These are phyloP conservation scores for Penicillium odoratum DNA, from an alignment of 495 filamentous ascomycete species.

Conservation along the genomic window DNA sequence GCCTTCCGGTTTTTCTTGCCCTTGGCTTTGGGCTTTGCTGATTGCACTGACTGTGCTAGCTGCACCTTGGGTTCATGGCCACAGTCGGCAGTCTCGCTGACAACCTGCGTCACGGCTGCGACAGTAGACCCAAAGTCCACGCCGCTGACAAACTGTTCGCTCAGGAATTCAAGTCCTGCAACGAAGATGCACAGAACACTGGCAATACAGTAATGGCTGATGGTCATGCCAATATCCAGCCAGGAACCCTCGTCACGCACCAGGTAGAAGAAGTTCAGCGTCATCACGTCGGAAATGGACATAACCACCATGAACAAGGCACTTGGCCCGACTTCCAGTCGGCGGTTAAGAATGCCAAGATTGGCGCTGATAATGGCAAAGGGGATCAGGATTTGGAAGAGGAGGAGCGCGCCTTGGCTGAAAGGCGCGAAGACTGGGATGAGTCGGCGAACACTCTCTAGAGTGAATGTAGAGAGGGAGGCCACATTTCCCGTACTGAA, in stretches of 20 bases:
- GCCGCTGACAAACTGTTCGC: constrained; percentile 79
- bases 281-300: constrained; percentile 87
- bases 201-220: constrained; percentile 91
- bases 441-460: constrained; percentile 89
- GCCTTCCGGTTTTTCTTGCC: constrained; percentile 16
- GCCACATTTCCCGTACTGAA: constrained; percentile 98
- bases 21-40: constrained; percentile 10
- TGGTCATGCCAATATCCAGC: constrained; percentile 96
- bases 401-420: constrained; percentile 80
- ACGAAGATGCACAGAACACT: constrained; percentile 90
- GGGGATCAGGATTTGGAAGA: constrained; percentile 89
- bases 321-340: constrained; percentile 74
- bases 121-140: constrained; percentile 61
- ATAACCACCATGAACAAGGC: constrained; percentile 95
- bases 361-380: constrained; percentile 93
- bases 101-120: constrained; percentile 17
- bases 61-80: constrained; percentile 18
- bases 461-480: constrained; percentile 88
- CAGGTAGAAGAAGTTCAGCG: constrained; percentile 96
- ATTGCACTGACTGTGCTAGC: background rate
- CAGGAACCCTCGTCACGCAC: constrained; percentile 94
- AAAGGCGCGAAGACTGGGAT: constrained; percentile 94
- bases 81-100: constrained; percentile 20
- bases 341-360: constrained; percentile 87
- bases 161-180: constrained; percentile 79